Conservation (phyloP, 2,329 filamentous ascomycete species). For the Tolypocladium paradoxum region DNA sequence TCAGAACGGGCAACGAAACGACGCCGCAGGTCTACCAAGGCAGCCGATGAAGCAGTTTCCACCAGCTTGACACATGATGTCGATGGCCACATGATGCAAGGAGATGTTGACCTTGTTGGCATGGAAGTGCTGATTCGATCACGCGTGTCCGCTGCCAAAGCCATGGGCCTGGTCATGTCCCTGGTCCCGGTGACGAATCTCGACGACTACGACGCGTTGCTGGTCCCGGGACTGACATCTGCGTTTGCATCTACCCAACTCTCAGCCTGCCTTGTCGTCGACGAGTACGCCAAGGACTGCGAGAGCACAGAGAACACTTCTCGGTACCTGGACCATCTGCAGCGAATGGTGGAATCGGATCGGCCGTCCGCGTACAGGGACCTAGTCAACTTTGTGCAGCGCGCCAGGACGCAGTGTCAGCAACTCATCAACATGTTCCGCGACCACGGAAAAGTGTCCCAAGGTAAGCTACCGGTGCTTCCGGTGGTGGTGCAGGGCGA, state of each 20-base stretch:
- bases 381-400: constrained; percentile 78
- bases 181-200: constrained; percentile 55
- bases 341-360: constrained; percentile 69
- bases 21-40: constrained; percentile 74
- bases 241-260: constrained; percentile 79
- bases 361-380: constrained; percentile 79
- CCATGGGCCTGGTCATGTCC: constrained; percentile 76
- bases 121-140: constrained; percentile 81
- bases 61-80: constrained; percentile 79
- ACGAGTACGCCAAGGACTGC: constrained; percentile 69
- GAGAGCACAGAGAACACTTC: constrained; percentile 26
- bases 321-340: constrained; percentile 54
- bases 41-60: constrained; percentile 50
- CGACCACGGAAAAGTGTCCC: constrained; percentile 74
- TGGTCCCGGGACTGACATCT: constrained; percentile 59
- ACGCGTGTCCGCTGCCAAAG: constrained; percentile 75
- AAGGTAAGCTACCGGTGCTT: constrained; percentile 63
- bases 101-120: constrained; percentile 89
- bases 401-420: constrained; percentile 83
- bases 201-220: constrained; percentile 51
- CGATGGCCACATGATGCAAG: constrained; percentile 95
- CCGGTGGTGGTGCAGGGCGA: constrained; percentile 93
- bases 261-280: constrained; percentile 69
- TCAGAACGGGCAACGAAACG: constrained; percentile 60
- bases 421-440: constrained; percentile 85